Evolutionary conservation across 495 filamentous ascomycete genomes (phyloP).

Genomic region (Letharia lupina): DNA sequence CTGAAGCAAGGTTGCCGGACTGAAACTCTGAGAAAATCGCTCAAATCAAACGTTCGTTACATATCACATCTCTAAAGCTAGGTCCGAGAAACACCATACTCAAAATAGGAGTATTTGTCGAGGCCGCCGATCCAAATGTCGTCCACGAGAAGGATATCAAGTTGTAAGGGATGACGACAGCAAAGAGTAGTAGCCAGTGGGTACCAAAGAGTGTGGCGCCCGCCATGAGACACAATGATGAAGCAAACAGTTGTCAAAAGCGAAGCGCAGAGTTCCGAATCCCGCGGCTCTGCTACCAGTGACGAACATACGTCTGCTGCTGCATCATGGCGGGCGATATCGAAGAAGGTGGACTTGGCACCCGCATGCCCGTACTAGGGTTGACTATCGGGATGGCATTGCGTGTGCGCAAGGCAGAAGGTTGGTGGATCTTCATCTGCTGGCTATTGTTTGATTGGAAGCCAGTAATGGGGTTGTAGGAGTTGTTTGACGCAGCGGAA

Average conservation of each 20-base stretch:
- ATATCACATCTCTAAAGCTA: constrained; percentile 25
- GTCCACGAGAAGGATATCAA: constrained; percentile 13
- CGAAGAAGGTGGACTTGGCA: constrained; percentile 85
- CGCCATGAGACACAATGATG: constrained; percentile 22
- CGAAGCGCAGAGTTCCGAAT: constrained; percentile 22
- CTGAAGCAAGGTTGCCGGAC: neutral
- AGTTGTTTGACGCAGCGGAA: constrained; percentile 54
- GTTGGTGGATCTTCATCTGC: constrained; percentile 76
- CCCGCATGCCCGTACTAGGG: constrained; percentile 77
- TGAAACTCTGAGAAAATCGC: neutral
- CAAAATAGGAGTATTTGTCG: constrained; percentile 24
- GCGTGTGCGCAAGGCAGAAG: constrained; percentile 73
- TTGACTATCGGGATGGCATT: constrained; percentile 99
- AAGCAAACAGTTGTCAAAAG: constrained; percentile 15
- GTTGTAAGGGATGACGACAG: constrained; percentile 16
- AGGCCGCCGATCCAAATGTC: constrained; percentile 18
- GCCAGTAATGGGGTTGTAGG: constrained; percentile 54
- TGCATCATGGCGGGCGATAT: constrained; percentile 84
- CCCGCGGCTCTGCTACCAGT: constrained; percentile 45
- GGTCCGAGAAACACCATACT: constrained; percentile 21
- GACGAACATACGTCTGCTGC: constrained; percentile 49
- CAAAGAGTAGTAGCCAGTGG: constrained; percentile 13
- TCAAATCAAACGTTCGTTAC: constrained; percentile 16
- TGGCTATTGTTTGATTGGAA: constrained; percentile 38
- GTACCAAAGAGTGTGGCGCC: constrained; percentile 22